Conservation (phyloP, 2,329 filamentous ascomycete genomes). For the Coniella vitis region DNA sequence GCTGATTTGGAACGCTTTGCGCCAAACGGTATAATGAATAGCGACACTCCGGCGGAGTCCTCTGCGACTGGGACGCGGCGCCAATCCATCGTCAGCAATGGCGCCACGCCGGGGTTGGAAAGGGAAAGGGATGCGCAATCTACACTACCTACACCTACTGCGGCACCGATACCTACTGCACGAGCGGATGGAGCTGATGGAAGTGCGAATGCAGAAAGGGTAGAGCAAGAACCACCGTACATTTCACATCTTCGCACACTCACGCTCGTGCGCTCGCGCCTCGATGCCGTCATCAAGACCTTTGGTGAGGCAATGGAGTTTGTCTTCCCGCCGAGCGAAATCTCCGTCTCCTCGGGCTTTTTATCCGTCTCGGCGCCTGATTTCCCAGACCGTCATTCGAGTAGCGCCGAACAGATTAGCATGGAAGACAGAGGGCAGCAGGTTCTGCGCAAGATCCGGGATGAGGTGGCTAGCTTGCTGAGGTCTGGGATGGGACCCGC, state of each 20-base stretch:
- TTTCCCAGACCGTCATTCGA: slow-evolving; percentile 21
- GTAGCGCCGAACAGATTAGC: slow-evolving; percentile 49
- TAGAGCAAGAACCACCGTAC: slow-evolving; percentile 51
- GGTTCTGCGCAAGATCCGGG: slow-evolving; percentile 61
- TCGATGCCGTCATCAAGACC: slow-evolving; percentile 82
- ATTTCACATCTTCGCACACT: slow-evolving; percentile 77
- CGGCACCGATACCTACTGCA: not conserved
- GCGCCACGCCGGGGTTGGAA: slow-evolving; percentile 20
- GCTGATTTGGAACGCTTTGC: slow-evolving; percentile 69
- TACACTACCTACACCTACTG: slow-evolving; percentile 14
- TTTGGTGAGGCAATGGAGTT: slow-evolving; percentile 97
- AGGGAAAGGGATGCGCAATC: slow-evolving; percentile 8
- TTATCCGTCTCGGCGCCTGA: slow-evolving; percentile 86
- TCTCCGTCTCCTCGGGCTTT: slow-evolving; percentile 77
- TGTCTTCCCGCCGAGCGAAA: slow-evolving; percentile 80
- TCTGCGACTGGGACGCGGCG: slow-evolving; percentile 13
- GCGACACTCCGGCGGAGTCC: slow-evolving; percentile 20
- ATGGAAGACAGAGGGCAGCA: slow-evolving; percentile 84
- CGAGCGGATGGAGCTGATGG: not conserved
- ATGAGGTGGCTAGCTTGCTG: slow-evolving; percentile 66
- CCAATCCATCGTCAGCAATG: slow-evolving; percentile 11
- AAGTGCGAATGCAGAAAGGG: slow-evolving; percentile 4
- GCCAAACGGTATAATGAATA: slow-evolving; percentile 37
- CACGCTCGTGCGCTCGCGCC: slow-evolving; percentile 70
- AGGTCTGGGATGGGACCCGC: slow-evolving; percentile 28